Evolutionary conservation across 129 eudicot species (phyloP).

Genomic region (Chrysanthemum makinoi): DNA sequence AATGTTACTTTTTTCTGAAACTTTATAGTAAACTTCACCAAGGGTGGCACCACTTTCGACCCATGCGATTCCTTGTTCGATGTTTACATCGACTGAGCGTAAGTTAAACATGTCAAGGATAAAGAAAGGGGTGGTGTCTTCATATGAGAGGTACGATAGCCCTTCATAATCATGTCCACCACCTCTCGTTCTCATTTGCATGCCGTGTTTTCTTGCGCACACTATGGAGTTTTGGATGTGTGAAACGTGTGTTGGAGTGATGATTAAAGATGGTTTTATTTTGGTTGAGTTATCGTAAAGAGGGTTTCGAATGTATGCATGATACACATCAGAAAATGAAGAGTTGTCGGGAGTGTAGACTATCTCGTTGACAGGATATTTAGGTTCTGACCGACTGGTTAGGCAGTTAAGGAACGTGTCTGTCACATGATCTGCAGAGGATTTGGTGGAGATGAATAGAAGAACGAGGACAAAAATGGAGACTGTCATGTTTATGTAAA

Average conservation of each 20-base stretch:
- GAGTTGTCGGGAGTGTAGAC: constrained; percentile 37
- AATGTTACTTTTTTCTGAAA: constrained; percentile 27
- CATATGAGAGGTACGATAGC: constrained; percentile 32
- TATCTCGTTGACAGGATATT: constrained; percentile 19
- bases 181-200: constrained; percentile 37
- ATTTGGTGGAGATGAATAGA: no score
- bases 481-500: no score
- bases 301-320: constrained; percentile 34
- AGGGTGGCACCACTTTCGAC: constrained; percentile 46
- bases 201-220: constrained; percentile 20
- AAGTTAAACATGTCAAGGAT: constrained; percentile 43
- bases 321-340: constrained; percentile 22
- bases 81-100: constrained; percentile 15
- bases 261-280: constrained; percentile 33
- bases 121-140: constrained; percentile 27
- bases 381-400: constrained; percentile 8
- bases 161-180: constrained; percentile 57
- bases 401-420: constrained; percentile 38
- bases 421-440: neutral
- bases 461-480: no score
- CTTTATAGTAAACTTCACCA: constrained; percentile 43
- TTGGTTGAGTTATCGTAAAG: constrained; percentile 33
- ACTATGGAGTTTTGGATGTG: constrained; percentile 34
- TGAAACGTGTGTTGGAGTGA: constrained; percentile 34
- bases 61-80: constrained; percentile 31